A percentile compares a stretch with the other conserved stretches of the same genome.
These are phyloP conservation scores for Clitocybe nebularis DNA, from an alignment of 1,284 basidiomycete genomes.

Conservation along the genomic window DNA sequence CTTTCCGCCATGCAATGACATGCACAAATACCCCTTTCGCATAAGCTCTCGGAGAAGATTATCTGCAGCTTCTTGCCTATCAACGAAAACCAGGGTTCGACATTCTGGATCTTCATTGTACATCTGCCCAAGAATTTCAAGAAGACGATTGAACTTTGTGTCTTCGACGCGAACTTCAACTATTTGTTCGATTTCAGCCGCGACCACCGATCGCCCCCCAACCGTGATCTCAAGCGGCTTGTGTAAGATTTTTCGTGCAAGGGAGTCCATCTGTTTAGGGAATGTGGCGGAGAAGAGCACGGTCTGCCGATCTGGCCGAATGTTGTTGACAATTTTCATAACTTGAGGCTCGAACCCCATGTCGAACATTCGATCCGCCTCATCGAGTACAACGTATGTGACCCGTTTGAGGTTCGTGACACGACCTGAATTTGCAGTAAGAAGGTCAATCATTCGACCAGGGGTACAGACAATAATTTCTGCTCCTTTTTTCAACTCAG, in stretches of 20 bases:
- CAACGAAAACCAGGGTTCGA: constrained; percentile 95
- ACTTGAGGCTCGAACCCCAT: constrained; percentile 99
- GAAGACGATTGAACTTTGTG: constrained; percentile 91
- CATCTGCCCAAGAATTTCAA: constrained; percentile 96
- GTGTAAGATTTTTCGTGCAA: constrained; percentile 90
- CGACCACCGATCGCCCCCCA: constrained; percentile 96
- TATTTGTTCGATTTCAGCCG: constrained; percentile 96
- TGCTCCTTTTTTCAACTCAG: constrained; percentile 97
- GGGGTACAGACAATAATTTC: constrained; percentile 99
- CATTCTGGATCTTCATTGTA: constrained; percentile 91
- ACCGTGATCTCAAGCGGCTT: constrained; percentile 98
- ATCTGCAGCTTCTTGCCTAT: constrained; percentile 96
- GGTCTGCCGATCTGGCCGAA: constrained; percentile 96
- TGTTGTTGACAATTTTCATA: constrained; percentile 99
- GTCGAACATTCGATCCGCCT: constrained; percentile 99
- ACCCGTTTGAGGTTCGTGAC: constrained; percentile 97
- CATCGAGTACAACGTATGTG: constrained; percentile 97
- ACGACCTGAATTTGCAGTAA: constrained; percentile 96
- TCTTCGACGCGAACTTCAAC: constrained; percentile 94
- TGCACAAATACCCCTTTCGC: constrained; percentile 93
- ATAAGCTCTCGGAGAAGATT: constrained; percentile 95
- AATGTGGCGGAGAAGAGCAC: constrained; percentile 99
- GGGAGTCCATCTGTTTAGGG: constrained; percentile 98
- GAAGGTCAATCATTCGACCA: constrained; percentile 97
- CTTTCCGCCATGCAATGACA: constrained; percentile 97